phyloP scores from a whole-genome alignment of 2,329 filamentous ascomycete species.

The Pseudogymnoascus sp. region DNA sequence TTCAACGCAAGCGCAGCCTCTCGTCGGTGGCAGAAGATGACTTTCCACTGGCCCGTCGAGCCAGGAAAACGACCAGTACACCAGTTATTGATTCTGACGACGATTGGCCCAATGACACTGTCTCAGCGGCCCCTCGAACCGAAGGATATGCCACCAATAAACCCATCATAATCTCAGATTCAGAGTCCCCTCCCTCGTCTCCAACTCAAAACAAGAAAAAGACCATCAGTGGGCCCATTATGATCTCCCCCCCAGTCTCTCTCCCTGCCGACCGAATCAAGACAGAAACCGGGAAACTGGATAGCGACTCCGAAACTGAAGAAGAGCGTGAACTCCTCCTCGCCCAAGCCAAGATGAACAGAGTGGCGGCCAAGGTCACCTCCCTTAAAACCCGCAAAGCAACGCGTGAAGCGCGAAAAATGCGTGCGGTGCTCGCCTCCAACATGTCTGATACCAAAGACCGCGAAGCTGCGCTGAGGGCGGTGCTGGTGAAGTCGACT shows the following conservation, averaged over 20 bases:
- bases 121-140: too few relatives aligned
- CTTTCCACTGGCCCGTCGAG: neutral
- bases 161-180: neutral
- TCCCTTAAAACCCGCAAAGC: neutral
- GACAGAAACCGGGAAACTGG: neutral
- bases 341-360: neutral
- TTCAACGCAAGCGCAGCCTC: too few relatives aligned
- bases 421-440: neutral
- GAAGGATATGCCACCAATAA: neutral
- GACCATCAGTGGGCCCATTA: neutral
- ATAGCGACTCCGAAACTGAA: neutral
- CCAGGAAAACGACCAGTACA: neutral
- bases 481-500: too few relatives aligned
- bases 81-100: neutral
- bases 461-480: neutral
- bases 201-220: neutral
- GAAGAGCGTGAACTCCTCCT: neutral
- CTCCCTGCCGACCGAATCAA: neutral
- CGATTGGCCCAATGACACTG: neutral
- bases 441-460: neutral
- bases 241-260: too few relatives aligned
- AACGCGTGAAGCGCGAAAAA: neutral
- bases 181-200: neutral
- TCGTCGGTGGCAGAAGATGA: too few relatives aligned
- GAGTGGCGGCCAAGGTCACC: neutral